Conservation (phyloP, 2,329 filamentous ascomycete genomes). For the Passalora sequoiae region DNA sequence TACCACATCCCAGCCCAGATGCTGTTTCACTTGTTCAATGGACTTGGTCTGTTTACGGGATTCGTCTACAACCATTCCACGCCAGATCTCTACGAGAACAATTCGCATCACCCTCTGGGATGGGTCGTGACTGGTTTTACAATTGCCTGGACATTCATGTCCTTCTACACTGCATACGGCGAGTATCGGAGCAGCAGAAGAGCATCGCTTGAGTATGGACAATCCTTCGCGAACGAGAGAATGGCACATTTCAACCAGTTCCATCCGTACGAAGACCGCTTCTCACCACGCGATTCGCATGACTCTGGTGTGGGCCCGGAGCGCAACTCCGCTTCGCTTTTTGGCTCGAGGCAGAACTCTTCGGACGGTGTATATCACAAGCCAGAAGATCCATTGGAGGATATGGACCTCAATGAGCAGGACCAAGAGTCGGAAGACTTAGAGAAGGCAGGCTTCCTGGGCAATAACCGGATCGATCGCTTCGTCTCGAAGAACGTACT, state of each 20-base stretch:
- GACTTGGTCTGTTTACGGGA: constrained; percentile 59
- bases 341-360: constrained; percentile 31
- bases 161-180: constrained; percentile 56
- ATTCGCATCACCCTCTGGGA: constrained; percentile 81
- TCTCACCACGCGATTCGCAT: constrained; percentile 35
- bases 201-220: constrained; percentile 7
- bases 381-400: constrained; percentile 14
- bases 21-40: constrained; percentile 41
- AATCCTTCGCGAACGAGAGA: constrained; percentile 10
- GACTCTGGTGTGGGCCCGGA: constrained; percentile 36
- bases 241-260: constrained; percentile 31
- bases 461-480: constrained; percentile 25
- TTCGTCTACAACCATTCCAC: constrained; percentile 73
- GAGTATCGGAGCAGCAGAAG: constrained; percentile 14
- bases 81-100: constrained; percentile 79
- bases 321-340: constrained; percentile 25
- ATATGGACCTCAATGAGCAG: constrained; percentile 39
- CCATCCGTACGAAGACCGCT: constrained; percentile 22
- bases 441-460: constrained; percentile 42
- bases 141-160: constrained; percentile 64
- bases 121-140: constrained; percentile 76
- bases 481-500: constrained; percentile 24
- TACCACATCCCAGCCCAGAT: constrained; percentile 67
- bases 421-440: constrained; percentile 18
- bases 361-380: constrained; percentile 27